phyloP scores from a whole-genome alignment of 2,329 filamentous ascomycete genomes.

The Hypoxylon sp. region DNA sequence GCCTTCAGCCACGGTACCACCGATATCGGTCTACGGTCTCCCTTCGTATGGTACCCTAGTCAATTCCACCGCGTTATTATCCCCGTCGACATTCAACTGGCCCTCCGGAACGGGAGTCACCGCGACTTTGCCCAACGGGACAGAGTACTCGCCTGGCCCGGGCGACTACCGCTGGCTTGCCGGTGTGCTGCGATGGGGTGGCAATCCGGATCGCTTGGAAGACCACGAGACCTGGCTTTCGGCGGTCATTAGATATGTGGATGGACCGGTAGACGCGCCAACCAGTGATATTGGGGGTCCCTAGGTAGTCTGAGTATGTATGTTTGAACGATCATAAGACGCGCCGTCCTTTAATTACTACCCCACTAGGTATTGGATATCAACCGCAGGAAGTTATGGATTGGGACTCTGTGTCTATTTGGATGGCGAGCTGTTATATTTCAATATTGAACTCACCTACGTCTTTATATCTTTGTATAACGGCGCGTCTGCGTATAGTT shows the following conservation, averaged over 20 bases:
- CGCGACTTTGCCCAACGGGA: slow-evolving; percentile 27
- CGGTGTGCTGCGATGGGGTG: slow-evolving; percentile 43
- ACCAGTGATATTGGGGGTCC: background rate
- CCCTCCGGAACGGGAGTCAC: slow-evolving; percentile 35
- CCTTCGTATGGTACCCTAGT: slow-evolving; percentile 38
- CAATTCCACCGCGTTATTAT: slow-evolving; percentile 31
- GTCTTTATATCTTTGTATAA: too few species aligned
- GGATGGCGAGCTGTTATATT: too few species aligned
- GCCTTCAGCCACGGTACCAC: slow-evolving; percentile 16
- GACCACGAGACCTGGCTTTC: slow-evolving; percentile 44
- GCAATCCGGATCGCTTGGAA: slow-evolving; percentile 25
- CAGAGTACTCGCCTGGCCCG: slow-evolving; percentile 27
- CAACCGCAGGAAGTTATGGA: too few species aligned
- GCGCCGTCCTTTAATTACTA: too few species aligned
- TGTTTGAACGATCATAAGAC: background rate
- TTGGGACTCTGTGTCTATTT: too few species aligned
- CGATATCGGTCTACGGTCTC: slow-evolving; percentile 10
- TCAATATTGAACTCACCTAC: too few species aligned
- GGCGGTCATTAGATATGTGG: slow-evolving; percentile 34
- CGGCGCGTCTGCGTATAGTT: too few species aligned
- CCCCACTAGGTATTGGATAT: too few species aligned
- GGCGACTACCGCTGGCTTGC: slow-evolving; percentile 43
- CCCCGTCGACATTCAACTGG: slow-evolving; percentile 36
- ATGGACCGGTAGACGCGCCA: slow-evolving; percentile 25
- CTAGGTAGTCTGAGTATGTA: background rate